These are phyloP conservation scores for Cyberlindnera misumaiensis DNA, from an alignment of 805 yeast genomes.

Conservation along the genomic window DNA sequence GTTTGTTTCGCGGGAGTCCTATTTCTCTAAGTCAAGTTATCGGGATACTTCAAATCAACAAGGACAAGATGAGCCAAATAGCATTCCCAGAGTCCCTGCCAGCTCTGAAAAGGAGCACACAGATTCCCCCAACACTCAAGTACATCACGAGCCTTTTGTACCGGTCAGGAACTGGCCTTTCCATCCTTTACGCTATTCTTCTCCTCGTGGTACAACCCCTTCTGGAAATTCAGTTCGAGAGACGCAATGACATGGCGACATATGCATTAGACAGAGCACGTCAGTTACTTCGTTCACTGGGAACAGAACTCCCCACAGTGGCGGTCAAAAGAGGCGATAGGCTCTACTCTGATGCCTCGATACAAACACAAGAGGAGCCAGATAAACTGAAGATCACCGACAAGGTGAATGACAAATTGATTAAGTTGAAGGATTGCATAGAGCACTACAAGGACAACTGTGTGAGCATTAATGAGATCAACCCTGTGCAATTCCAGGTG, in stretches of 20 bases:
- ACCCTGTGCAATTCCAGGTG: slow-evolving; percentile 25
- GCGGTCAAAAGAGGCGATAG: slow-evolving; percentile 34
- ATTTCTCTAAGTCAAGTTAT: no score
- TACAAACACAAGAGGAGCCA: slow-evolving; percentile 16
- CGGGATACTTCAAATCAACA: no score
- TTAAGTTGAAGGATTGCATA: slow-evolving; percentile 24
- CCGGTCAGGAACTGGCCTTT: slow-evolving; percentile 28
- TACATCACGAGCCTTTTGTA: slow-evolving; percentile 25
- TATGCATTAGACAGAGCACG: slow-evolving; percentile 25
- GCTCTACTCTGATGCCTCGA: slow-evolving; percentile 29
- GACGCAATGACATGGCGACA: slow-evolving; percentile 30
- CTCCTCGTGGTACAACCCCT: slow-evolving; percentile 35
- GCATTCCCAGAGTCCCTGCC: slow-evolving; percentile 20
- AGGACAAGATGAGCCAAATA: slow-evolving; percentile 1
- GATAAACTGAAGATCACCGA: slow-evolving; percentile 8
- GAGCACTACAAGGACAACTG: slow-evolving; percentile 21
- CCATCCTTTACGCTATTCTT: slow-evolving; percentile 26
- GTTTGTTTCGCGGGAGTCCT: no score
- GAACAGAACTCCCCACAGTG: slow-evolving; percentile 34
- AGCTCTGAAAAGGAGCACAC: slow-evolving; percentile 1
- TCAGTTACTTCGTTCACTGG: slow-evolving; percentile 19
- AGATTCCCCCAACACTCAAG: slow-evolving; percentile 19
- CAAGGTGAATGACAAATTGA: slow-evolving; percentile 19
- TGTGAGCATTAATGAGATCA: slow-evolving; percentile 14
- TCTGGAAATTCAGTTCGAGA: slow-evolving; percentile 30